Evolutionary conservation across 2,329 filamentous ascomycete genomes (phyloP), one percentile per base, ranked within the genome.

Genomic region (Fusarium sp.): DNA sequence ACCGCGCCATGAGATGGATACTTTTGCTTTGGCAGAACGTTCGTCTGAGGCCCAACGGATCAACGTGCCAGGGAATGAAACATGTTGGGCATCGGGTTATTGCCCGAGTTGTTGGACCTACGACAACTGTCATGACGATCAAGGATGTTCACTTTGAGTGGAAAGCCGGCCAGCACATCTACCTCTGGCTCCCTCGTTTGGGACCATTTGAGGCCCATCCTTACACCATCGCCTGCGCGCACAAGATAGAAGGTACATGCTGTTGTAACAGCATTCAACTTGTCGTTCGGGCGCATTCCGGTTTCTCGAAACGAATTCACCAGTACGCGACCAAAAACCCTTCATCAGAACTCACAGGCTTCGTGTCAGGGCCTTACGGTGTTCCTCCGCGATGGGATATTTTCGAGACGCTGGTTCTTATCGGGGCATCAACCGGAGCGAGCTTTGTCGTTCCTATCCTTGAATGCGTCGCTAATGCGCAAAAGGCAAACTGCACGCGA

Each of bases 401-500:
- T 0, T 91, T 87, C 77, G 90, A 91, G 79, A 89, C 88, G 0
- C 79, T 91, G 49, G 81, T 92, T 6, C 82, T 92, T 5, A 87
- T 91, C 46, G 89, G 89, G 0, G 89, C 89, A 0, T 91, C 89
- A 0, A 92, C 90, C 0, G 90, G 90, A n/a, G 87, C 89, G 2
- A 91, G 89, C 5, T 91, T 89, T 64, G 89, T 87, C 2, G 79
- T 91, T 7, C 89, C 89, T 0, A 88, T 91, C 4, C 81, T 91
- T 1, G 89, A 91, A 72, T 86, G 85, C 69, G 82, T 90, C 2
- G 83, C 89, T 2, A 82, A 83, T 35, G 78, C 82, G 0, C 80
- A 80, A 11, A 72, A 66, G 2, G 80, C 80, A 3, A 84, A 83
- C 12, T 91, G 89, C 72, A 86, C 85, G 9, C 86, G 85, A 64